A percentile compares a stretch with the other conserved stretches of the same genome.
Evolutionary conservation across 169 alveolate genomes (phyloP).

Genomic region (Plasmodium relictum): DNA sequence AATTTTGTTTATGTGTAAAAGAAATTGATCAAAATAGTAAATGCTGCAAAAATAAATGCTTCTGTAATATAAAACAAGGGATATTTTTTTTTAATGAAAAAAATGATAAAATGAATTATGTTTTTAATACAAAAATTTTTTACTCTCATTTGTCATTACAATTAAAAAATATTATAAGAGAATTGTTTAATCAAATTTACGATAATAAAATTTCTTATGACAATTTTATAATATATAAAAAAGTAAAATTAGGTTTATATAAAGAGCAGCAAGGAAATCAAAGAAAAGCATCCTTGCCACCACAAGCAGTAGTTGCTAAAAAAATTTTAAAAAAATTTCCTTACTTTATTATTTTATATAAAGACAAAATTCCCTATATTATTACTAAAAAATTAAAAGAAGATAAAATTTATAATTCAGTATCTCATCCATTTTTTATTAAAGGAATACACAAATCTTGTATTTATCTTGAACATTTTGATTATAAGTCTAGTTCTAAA

Average conservation of each 20-base stretch:
- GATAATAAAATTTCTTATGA: conserved; percentile 44
- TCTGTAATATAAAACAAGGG: conserved; percentile 60
- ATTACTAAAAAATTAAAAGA: conserved; percentile 57
- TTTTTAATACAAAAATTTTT: conserved; percentile 48
- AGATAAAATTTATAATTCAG: conserved; percentile 49
- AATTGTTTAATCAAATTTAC: conserved; percentile 51
- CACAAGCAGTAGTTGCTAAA: conserved; percentile 82
- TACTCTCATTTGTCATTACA: conserved; percentile 39
- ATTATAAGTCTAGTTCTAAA: not conserved
- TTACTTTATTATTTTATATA: conserved; percentile 59
- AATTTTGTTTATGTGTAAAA: conserved; percentile 48
- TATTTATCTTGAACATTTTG: not conserved
- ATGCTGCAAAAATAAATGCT: conserved; percentile 40
- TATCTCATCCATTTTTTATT: conserved; percentile 36
- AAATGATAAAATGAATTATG: not conserved
- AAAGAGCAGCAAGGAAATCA: conserved; percentile 65
- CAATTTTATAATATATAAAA: conserved; percentile 77
- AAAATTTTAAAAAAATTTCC: conserved; percentile 59
- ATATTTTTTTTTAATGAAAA: conserved; percentile 20
- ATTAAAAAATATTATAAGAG: conserved; percentile 33
- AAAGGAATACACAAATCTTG: conserved; percentile 44
- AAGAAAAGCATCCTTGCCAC: conserved; percentile 78
- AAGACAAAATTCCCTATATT: conserved; percentile 80
- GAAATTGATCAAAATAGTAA: conserved; percentile 36
- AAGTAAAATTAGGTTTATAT: conserved; percentile 79